Percentiles rank a stretch among this genome's conserved stretches.
phyloP scores from a whole-genome alignment of 2,329 filamentous ascomycete genomes.

The Aureobasidium subglaciale region DNA sequence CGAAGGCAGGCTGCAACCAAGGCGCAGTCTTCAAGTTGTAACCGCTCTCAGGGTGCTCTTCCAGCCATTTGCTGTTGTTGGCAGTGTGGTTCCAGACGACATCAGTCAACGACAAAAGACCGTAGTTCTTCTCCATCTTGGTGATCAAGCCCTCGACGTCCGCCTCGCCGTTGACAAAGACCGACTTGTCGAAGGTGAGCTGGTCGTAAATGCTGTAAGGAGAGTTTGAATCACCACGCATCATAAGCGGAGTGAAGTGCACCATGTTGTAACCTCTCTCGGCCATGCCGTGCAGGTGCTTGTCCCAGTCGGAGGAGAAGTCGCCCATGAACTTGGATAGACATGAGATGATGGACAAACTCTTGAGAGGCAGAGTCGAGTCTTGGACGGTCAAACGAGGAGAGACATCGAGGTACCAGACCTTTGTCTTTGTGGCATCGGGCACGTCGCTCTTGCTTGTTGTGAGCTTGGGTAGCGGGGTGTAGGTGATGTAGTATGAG shows the following conservation, averaged over 20 bases:
- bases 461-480: slow-evolving; percentile 73
- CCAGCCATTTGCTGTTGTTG: slow-evolving; percentile 88
- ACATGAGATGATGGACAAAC: slow-evolving; percentile 83
- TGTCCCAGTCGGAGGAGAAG: slow-evolving; percentile 84
- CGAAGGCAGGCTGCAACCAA: slow-evolving; percentile 58
- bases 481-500: slow-evolving; percentile 89
- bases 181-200: slow-evolving; percentile 70
- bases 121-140: slow-evolving; percentile 77
- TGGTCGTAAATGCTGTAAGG: slow-evolving; percentile 97
- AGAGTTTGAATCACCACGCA: slow-evolving; percentile 83
- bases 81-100: slow-evolving; percentile 98
- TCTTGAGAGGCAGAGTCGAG: slow-evolving; percentile 69
- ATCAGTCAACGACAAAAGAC: slow-evolving; percentile 82
- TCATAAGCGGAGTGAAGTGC: slow-evolving; percentile 91
- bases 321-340: slow-evolving; percentile 98
- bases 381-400: slow-evolving; percentile 71
- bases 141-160: slow-evolving; percentile 71
- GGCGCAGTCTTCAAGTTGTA: slow-evolving; percentile 92
- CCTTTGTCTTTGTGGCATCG: slow-evolving; percentile 54
- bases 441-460: slow-evolving; percentile 44
- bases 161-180: slow-evolving; percentile 78
- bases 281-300: slow-evolving; percentile 79
- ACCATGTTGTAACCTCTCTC: slow-evolving; percentile 97
- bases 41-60: slow-evolving; percentile 89
- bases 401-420: slow-evolving; percentile 90